Base-by-base conservation (phyloP, 2,329 filamentous ascomycete species). In the Rhinocladiella similis region DNA sequence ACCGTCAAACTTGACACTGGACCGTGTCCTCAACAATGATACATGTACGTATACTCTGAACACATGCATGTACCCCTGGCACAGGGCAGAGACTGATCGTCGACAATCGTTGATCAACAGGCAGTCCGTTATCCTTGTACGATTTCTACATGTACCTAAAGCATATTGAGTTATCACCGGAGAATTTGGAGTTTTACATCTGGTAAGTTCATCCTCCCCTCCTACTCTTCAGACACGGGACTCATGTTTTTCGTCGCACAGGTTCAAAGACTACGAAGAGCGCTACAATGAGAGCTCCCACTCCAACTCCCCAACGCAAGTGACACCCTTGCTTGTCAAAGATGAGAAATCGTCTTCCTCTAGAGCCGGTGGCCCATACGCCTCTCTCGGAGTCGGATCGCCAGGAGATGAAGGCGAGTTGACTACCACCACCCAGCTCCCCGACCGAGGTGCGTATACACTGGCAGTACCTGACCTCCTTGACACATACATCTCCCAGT, bases 121-220 rank as follows among this genome's bases (percentile, higher is more conserved):
- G 58, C 47, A 60, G 58, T 41, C 58, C 58, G 5, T 48, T 60
- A 45, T 57, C 54, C 7, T 36, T 60, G 33, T 60, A 57, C 36
- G 58, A 60, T 38, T 60, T 60, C 50, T 60, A 60, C 51, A 60
- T 60, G 58, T 60, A 60, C 38, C 58, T 60, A 35, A 60, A 60
- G 48, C 58, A 60, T 47, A 60, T 60, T 43, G 58, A 60, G 38
- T 3, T 57, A 41, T 60, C 58, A 3, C 54, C 46, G 2, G 58
- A 60, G 56, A 60, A 60, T 49, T 35, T 60, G 22, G 58, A 60
- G 36, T 60, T 60, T 50, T 57, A 54, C 22, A 57, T 57, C 22
- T 60, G 58, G 58, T 60, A 53, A 43, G 58, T 12, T 38, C 7
- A 2, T 33, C 16, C 27, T 7, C 16, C 7, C 12, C 4, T 18